These are phyloP conservation scores for Marasmius fiardii DNA, from an alignment of 1,284 basidiomycete species.

Conservation along the genomic window DNA sequence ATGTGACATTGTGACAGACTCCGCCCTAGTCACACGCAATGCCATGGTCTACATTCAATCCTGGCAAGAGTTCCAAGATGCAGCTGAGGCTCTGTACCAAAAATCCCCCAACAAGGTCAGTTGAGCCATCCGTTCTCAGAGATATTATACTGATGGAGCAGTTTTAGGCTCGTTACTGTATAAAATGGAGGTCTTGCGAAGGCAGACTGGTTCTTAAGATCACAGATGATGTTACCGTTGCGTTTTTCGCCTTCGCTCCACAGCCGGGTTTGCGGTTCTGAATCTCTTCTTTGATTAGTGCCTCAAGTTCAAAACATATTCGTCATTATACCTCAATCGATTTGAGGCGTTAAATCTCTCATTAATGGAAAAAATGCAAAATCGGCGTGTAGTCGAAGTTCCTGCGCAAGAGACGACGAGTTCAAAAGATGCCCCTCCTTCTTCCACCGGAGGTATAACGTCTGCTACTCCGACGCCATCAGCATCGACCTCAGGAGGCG, in stretches of 20 bases:
- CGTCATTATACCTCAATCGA: conserved; percentile 90
- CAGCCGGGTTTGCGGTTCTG: too few species aligned
- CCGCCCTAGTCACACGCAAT: conserved; percentile 23
- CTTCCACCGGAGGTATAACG: background rate
- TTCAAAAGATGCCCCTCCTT: background rate
- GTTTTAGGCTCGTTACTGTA: conserved; percentile 75
- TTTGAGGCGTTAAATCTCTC: conserved; percentile 88
- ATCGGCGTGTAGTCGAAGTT: conserved; percentile 32
- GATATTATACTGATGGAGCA: conserved; percentile 6
- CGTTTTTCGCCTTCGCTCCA: too few species aligned
- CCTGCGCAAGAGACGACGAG: conserved; percentile 14
- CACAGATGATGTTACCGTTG: conserved; percentile 82
- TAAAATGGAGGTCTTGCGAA: conserved; percentile 83
- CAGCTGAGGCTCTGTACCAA: conserved; percentile 77
- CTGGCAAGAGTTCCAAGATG: conserved; percentile 85
- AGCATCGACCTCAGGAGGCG: conserved; percentile 33
- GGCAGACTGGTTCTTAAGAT: conserved; percentile 88
- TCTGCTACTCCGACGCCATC: conserved; percentile 10
- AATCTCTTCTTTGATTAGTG: too few species aligned
- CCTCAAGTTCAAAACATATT: conserved; percentile 92
- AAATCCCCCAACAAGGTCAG: conserved; percentile 72
- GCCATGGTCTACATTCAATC: conserved; percentile 72
- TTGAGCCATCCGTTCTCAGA: conserved; percentile 1
- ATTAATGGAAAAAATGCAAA: conserved; percentile 82
- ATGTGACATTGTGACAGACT: background rate